Evolutionary conservation across 805 yeast genomes (phyloP), one percentile per base, ranked within the genome.

Genomic region (Kluyveromyces wickerhamii): DNA sequence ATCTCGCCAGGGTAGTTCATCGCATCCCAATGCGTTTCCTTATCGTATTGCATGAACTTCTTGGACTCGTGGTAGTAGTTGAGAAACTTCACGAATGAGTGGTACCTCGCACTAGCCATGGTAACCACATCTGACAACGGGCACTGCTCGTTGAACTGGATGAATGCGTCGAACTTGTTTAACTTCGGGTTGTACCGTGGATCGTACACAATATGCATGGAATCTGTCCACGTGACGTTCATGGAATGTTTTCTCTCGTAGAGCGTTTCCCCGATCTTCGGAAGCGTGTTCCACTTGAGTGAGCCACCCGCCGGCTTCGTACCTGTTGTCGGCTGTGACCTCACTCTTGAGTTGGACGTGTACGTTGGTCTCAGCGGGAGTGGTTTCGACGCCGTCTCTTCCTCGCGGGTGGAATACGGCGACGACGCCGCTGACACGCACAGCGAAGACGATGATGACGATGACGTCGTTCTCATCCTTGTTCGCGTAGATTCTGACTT

Each of bases 201-300:
- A 12, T 49, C 48, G 37, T 55, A 55, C 27, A 45, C 51, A 2
- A 54, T 57, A 40, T 51, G 51, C 21, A 42, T 41, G 13, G 44
- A 41, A 10, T 49, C 38, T 14, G 37, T 37, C 17, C 5, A 21
- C 3, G 47, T 47, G 7, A 47, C 33, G 27, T 49, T 50, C 35
- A 46, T 45, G 23, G 51, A 48, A 15, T 43, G 45, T 7, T 41
- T 38, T 24, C 38, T 42, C n/a, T 41, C 25, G 17, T 50, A 42
- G 3, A 46, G 39, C 5, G 49, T 32, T 4, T 36, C 36, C 7
- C 48, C 51, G 5, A 35, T 36, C 11, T 36, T 37, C 3, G 58
- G 57, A 20, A 54, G 37, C n/a, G 15, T 28, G 28, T 52, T 54
- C 57, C 58, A 51, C 24, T 49, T 46, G 43, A 22, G 28, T n/a